Base-by-base conservation (phyloP, 208 protist genomes). In the Crithidia thermophila region DNA sequence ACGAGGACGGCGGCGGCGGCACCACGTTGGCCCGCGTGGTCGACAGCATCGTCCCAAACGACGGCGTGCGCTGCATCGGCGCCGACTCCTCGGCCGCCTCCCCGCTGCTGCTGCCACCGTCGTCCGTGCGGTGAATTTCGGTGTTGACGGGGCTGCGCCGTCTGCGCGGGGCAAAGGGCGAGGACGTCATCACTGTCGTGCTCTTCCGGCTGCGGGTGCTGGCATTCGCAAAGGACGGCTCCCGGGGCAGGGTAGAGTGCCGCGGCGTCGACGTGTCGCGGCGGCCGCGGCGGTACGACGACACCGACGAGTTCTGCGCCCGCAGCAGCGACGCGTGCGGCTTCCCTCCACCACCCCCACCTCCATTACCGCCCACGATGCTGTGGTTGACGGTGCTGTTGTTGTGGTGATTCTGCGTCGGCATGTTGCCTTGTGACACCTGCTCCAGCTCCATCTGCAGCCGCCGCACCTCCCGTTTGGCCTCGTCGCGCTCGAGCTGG, bases 401-500 rank as follows among this genome's bases (percentile, higher is more conserved):
- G 7, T 34, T 20, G 31, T 10, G 9, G 4, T 25, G 1, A 18
- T 18, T 33, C 3, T 28, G 30, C 27, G 16, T 14, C 10, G 58
- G 43, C 18, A 21, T 28, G 31, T 64, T 64, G 6, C 58, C 58
- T 20, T 53, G 13, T 21, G 58, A 64, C 28, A 64, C 58, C 58
- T 79, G 64, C 55, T 88, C 72, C 43, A 86, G 47, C 42, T 91
- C 83, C 43, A 64, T 61, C 49, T 82, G 62, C 21, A 82, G 70
- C 1, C 79, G 77, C 39, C 80, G 75, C 27, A 83, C 68, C 27
- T 90, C 79, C 1, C 68, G 61, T 21, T 79, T 76, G 9, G 79
- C 81, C 25, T 79, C 69, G 52, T 95, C 87, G 8, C 87, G 83
- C 40, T 92, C 90, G 5, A 79, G 64, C 73, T 94, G 77, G 11